phyloP scores from a whole-genome alignment of 2,329 filamentous ascomycete genomes.

The Trichophyton verrucosum region DNA sequence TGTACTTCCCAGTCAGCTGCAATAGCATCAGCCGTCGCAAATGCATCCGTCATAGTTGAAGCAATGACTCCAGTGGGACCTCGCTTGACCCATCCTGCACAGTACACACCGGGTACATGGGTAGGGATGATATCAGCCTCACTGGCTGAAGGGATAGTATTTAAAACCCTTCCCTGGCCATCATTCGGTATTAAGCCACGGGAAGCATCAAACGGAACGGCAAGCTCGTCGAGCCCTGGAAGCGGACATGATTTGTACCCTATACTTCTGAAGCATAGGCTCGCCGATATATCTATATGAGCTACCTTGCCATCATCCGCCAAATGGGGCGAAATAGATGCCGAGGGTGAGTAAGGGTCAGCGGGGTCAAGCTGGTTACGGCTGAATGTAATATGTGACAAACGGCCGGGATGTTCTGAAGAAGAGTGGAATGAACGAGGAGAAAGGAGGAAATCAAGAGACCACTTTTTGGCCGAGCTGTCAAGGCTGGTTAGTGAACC shows the following conservation, averaged over 20 bases:
- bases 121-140: constrained; percentile 13
- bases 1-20: constrained; percentile 56
- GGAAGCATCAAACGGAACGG: constrained; percentile 62
- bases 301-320: constrained; percentile 23
- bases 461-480: constrained; percentile 57
- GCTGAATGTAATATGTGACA: constrained; percentile 57
- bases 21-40: constrained; percentile 74
- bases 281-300: constrained; percentile 37
- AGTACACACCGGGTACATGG: constrained; percentile 65
- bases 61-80: constrained; percentile 94
- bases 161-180: constrained; percentile 57
- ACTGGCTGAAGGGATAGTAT: constrained; percentile 17
- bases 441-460: constrained; percentile 71
- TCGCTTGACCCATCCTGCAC: constrained; percentile 90
- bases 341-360: constrained; percentile 40
- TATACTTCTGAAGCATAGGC: constrained; percentile 80
- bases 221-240: constrained; percentile 58
- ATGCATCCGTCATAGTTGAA: constrained; percentile 90
- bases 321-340: constrained; percentile 29
- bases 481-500: constrained; percentile 46
- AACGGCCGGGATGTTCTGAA: constrained; percentile 31
- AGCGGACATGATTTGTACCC: constrained; percentile 78
- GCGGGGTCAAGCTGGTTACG: constrained; percentile 40
- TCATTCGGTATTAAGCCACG: constrained; percentile 76
- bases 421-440: constrained; percentile 55